phyloP scores from a whole-genome alignment of 2,329 filamentous ascomycete genomes.

The Penicillium sp. region DNA sequence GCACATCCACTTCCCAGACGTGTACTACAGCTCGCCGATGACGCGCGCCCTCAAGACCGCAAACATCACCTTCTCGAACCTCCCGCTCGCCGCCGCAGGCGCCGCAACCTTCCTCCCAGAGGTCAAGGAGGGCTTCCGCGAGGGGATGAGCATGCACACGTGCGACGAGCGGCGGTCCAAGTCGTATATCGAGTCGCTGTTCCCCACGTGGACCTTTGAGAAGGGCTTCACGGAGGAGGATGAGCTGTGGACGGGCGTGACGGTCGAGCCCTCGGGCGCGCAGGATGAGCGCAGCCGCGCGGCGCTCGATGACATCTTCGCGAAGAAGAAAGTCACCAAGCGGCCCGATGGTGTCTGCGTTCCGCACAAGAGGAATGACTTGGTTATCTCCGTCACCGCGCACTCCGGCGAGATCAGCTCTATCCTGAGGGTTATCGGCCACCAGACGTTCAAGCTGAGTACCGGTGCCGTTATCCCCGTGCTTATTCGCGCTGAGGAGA shows the following conservation, averaged over 20 bases:
- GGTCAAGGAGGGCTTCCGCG: constrained; percentile 62
- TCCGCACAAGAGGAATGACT: constrained; percentile 27
- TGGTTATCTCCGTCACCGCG: constrained; percentile 59
- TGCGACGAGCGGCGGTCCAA: constrained; percentile 60
- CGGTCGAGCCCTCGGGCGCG: constrained; percentile 53
- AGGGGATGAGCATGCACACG: constrained; percentile 64
- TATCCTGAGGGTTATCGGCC: constrained; percentile 52
- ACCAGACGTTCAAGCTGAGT: constrained; percentile 50
- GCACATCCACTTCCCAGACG: constrained; percentile 57
- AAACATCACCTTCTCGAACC: constrained; percentile 55
- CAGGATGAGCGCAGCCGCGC: constrained; percentile 51
- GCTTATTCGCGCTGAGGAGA: constrained; percentile 50
- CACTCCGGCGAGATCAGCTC: constrained; percentile 64
- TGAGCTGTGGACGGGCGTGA: constrained; percentile 57
- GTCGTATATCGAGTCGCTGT: constrained; percentile 53
- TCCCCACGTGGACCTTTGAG: constrained; percentile 58
- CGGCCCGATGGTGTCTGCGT: neutral
- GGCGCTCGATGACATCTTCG: constrained; percentile 59
- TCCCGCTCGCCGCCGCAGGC: constrained; percentile 48
- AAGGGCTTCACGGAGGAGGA: constrained; percentile 59
- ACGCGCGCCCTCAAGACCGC: constrained; percentile 62
- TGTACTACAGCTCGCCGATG: constrained; percentile 61
- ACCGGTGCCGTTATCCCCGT: constrained; percentile 59
- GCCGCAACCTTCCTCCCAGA: constrained; percentile 53
- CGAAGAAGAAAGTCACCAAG: neutral